Conservation (phyloP, 768 basidiomycete species). For the Leccinellum luteum region DNA sequence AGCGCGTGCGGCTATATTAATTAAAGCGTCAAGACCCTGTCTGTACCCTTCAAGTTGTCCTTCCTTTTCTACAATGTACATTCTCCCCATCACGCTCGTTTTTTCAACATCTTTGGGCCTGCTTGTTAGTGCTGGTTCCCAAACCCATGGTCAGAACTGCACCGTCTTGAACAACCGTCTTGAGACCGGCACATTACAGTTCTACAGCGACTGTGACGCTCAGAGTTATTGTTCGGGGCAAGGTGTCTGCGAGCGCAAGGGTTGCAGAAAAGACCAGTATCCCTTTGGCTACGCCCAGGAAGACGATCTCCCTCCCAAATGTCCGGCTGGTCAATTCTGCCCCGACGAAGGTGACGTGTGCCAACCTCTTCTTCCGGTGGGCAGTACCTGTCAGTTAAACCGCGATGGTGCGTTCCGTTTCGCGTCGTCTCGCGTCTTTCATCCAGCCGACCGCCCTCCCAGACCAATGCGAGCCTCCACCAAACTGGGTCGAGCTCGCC, state of each 20-base stretch:
- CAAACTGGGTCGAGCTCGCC: conserved; percentile 58
- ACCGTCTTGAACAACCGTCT: conserved; percentile 60
- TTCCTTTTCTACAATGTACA: not conserved
- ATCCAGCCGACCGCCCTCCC: not conserved
- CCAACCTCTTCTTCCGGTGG: conserved; percentile 55
- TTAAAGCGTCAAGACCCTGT: not conserved
- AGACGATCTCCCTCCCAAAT: conserved; percentile 55
- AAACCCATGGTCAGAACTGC: conserved; percentile 47
- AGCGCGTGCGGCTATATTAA: not conserved
- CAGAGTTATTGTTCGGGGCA: conserved; percentile 61
- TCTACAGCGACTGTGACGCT: conserved; percentile 74
- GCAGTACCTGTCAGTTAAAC: conserved; percentile 77
- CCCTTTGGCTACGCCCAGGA: conserved; percentile 62
- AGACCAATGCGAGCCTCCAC: conserved; percentile 79
- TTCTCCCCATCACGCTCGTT: conserved; percentile 48
- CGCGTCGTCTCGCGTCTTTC: not conserved
- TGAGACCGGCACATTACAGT: conserved; percentile 74
- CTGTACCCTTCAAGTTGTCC: not conserved
- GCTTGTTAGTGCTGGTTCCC: conserved; percentile 46
- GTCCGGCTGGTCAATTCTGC: conserved; percentile 66
- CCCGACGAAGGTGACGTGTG: conserved; percentile 81
- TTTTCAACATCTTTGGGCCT: conserved; percentile 42
- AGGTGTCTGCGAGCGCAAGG: conserved; percentile 55
- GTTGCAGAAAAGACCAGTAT: conserved; percentile 75
- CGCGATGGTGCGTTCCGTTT: conserved; percentile 62